Conservation (phyloP, 768 basidiomycete species). For the Baorangia bicolor region DNA sequence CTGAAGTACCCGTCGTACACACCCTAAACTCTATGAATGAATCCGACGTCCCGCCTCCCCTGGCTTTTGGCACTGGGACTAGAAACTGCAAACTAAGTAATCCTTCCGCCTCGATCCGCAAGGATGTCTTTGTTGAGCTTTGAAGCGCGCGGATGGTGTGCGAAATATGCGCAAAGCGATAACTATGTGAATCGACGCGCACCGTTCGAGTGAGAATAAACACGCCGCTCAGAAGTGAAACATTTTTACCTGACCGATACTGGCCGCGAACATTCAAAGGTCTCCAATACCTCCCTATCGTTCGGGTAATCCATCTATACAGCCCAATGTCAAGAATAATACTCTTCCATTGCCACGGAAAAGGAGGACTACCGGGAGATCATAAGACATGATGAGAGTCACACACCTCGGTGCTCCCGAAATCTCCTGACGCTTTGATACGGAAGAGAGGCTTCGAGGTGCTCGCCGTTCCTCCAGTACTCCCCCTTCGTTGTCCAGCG, state of each 20-base stretch:
- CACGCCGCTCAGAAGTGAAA: neutral
- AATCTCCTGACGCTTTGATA: constrained; percentile 77
- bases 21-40: constrained; percentile 91
- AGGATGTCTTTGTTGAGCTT: constrained; percentile 81
- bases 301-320: constrained; percentile 95
- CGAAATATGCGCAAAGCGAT: constrained; percentile 76
- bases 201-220: neutral
- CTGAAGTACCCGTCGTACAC: constrained; percentile 27
- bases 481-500: constrained; percentile 14
- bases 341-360: neutral
- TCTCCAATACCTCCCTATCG: constrained; percentile 86
- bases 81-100: constrained; percentile 87
- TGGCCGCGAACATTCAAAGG: constrained; percentile 72
- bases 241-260: constrained; percentile 68
- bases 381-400: neutral
- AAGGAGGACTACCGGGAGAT: neutral
- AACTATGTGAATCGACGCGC: constrained; percentile 46
- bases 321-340: neutral
- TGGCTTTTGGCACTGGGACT: constrained; percentile 56
- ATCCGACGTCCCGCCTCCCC: constrained; percentile 42
- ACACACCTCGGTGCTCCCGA: constrained; percentile 80
- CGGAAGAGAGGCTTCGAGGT: constrained; percentile 61
- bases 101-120: constrained; percentile 82
- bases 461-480: neutral
- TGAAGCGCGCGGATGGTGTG: constrained; percentile 74